Conservation (phyloP, 2,329 filamentous ascomycete genomes). For the Sphaerulina populicola region DNA sequence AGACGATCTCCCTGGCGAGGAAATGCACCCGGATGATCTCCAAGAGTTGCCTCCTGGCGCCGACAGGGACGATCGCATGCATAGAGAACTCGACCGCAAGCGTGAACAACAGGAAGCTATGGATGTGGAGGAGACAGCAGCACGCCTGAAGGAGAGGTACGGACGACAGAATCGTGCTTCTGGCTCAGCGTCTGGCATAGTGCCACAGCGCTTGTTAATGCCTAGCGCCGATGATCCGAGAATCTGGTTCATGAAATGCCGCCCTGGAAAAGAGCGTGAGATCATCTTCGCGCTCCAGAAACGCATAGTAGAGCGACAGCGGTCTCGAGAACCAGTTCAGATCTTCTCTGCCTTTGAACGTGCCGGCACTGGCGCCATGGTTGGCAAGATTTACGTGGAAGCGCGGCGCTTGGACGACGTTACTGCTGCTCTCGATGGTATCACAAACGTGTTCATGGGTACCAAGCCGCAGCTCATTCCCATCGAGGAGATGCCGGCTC, state of each 20-base stretch:
- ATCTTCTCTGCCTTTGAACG: constrained; percentile 92
- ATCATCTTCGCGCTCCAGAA: constrained; percentile 82
- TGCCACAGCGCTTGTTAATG: constrained; percentile 77
- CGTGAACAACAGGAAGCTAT: constrained; percentile 79
- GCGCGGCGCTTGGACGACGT: constrained; percentile 82
- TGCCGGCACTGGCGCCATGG: constrained; percentile 63
- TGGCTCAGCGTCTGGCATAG: constrained; percentile 62
- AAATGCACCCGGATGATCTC: constrained; percentile 83
- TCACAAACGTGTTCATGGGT: constrained; percentile 83
- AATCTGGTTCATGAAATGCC: constrained; percentile 90
- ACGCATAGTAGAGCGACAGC: constrained; percentile 70
- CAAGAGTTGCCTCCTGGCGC: constrained; percentile 65
- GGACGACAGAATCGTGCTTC: constrained; percentile 61
- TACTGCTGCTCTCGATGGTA: constrained; percentile 67
- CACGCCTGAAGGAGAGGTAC: constrained; percentile 78
- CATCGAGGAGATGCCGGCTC: constrained; percentile 94
- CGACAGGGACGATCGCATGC: constrained; percentile 80
- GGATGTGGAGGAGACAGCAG: constrained; percentile 89
- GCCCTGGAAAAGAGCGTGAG: constrained; percentile 91
- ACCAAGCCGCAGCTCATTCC: constrained; percentile 81
- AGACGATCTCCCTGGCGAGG: constrained; percentile 74
- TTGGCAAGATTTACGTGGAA: constrained; percentile 92
- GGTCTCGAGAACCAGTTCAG: constrained; percentile 68
- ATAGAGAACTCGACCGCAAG: constrained; percentile 86
- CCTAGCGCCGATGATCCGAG: constrained; percentile 91